A percentile compares a stretch with the other conserved stretches of the same genome.
These are phyloP conservation scores for Epichloe sibirici DNA, from an alignment of 2,329 filamentous ascomycete genomes.

Conservation along the genomic window DNA sequence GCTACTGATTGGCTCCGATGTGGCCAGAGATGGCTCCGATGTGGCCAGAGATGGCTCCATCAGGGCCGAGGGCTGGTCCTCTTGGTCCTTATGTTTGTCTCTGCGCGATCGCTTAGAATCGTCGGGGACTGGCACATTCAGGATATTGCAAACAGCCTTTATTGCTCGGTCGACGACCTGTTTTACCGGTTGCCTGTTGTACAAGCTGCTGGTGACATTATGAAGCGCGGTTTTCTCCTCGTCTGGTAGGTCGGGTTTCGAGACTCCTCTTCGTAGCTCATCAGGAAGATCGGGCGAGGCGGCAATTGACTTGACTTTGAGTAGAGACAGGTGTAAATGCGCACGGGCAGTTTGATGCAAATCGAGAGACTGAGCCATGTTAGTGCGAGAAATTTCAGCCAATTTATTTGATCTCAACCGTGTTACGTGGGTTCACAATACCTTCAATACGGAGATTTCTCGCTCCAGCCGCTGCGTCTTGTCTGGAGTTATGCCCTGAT, in stretches of 20 bases:
- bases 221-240: conserved; percentile 40
- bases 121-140: conserved; percentile 36
- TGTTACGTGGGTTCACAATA: conserved; percentile 7
- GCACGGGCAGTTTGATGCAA: conserved; percentile 44
- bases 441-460: conserved; percentile 46
- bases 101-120: conserved; percentile 21
- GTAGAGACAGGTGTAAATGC: conserved; percentile 41
- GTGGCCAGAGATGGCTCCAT: neutral
- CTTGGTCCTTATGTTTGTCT: conserved; percentile 19
- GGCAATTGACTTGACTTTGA: conserved; percentile 41
- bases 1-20: conserved; percentile 5
- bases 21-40: neutral
- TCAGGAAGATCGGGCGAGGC: conserved; percentile 38
- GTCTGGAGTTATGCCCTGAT: conserved; percentile 31
- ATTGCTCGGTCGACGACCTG: conserved; percentile 37
- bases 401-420: neutral
- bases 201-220: conserved; percentile 47
- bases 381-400: neutral
- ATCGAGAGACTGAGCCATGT: conserved; percentile 35
- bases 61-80: conserved; percentile 17
- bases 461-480: conserved; percentile 49
- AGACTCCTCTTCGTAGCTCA: conserved; percentile 31
- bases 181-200: conserved; percentile 38
- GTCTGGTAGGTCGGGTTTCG: conserved; percentile 38
- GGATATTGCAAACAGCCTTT: conserved; percentile 32